Conservation (phyloP, 257 asterid genomes). For the Nemophila menziesii region DNA sequence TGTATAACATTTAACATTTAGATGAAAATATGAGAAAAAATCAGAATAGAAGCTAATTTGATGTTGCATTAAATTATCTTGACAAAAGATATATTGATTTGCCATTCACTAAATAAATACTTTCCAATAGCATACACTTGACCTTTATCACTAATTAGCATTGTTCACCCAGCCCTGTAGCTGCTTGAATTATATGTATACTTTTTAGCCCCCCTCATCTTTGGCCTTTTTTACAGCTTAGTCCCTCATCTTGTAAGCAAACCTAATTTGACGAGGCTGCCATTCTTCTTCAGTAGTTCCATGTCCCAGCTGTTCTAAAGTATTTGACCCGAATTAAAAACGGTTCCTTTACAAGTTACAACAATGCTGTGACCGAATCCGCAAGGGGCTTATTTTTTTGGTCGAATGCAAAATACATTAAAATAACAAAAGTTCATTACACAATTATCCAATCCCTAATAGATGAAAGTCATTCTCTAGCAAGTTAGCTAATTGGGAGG, state of each 20-base stretch:
- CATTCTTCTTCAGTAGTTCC: slow-evolving; percentile 55
- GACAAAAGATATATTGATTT: too few relatives aligned
- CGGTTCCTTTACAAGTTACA: slow-evolving; percentile 61
- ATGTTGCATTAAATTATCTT: too few relatives aligned
- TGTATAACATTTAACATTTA: too few relatives aligned
- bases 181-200: slow-evolving; percentile 59
- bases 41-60: too few relatives aligned
- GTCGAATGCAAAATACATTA: too few relatives aligned
- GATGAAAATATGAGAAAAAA: too few relatives aligned
- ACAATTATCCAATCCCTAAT: too few relatives aligned
- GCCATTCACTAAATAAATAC: slow-evolving; percentile 61
- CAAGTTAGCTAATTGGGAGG: too few relatives aligned
- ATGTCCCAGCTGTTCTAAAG: slow-evolving; percentile 72
- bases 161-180: slow-evolving; percentile 68
- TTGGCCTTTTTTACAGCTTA: slow-evolving; percentile 2
- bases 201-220: slow-evolving; percentile 61
- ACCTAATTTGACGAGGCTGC: slow-evolving; percentile 59
- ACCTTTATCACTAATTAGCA: slow-evolving; percentile 61
- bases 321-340: slow-evolving; percentile 60
- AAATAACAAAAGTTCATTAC: too few relatives aligned
- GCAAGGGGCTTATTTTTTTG: too few relatives aligned
- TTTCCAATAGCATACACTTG: slow-evolving; percentile 65
- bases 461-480: too few relatives aligned
- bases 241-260: too few relatives aligned
- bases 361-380: slow-evolving; percentile 76